Percentiles rank a stretch among this genome's conserved stretches.
phyloP scores from a whole-genome alignment of 2,329 filamentous ascomycete genomes.

The Epicoccum nigrum region DNA sequence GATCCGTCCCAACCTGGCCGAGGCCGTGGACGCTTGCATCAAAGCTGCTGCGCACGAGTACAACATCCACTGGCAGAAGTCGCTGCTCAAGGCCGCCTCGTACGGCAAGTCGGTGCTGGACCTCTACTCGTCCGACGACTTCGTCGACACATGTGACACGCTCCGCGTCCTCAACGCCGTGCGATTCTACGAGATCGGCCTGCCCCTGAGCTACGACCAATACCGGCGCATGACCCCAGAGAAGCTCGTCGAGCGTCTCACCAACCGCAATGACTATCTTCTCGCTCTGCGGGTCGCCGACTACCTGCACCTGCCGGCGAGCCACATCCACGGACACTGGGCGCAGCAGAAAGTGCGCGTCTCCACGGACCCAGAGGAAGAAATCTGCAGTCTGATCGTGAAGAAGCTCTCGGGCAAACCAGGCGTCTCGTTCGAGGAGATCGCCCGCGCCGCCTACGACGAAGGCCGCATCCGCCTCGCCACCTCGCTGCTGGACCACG shows the following conservation, averaged over 20 bases:
- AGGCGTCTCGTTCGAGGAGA: constrained; percentile 94
- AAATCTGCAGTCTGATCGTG: constrained; percentile 84
- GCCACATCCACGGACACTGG: constrained; percentile 96
- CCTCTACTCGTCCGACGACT: constrained; percentile 97
- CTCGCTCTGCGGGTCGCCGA: constrained; percentile 87
- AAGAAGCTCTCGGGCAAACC: constrained; percentile 84
- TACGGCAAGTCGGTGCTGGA: constrained; percentile 98
- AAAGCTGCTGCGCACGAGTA: constrained; percentile 93
- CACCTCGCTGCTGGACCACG: constrained; percentile 88
- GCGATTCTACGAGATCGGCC: constrained; percentile 86
- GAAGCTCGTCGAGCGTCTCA: constrained; percentile 80
- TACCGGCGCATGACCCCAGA: constrained; percentile 90
- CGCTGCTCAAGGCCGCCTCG: constrained; percentile 92
- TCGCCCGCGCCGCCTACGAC: constrained; percentile 90
- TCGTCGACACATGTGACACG: constrained; percentile 97
- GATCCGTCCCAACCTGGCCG: constrained; percentile 83
- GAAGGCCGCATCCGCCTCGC: constrained; percentile 89
- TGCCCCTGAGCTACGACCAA: constrained; percentile 92
- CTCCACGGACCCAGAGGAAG: constrained; percentile 84
- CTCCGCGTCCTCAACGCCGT: constrained; percentile 91
- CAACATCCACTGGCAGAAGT: constrained; percentile 89
- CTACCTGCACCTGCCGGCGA: constrained; percentile 83
- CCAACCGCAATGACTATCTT: constrained; percentile 89
- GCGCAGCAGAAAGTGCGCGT: constrained; percentile 90
- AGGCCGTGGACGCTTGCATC: constrained; percentile 92